These are phyloP conservation scores for Pseudocercospora pini-densiflorae DNA, from an alignment of 2,329 filamentous ascomycete genomes.

Conservation along the genomic window DNA sequence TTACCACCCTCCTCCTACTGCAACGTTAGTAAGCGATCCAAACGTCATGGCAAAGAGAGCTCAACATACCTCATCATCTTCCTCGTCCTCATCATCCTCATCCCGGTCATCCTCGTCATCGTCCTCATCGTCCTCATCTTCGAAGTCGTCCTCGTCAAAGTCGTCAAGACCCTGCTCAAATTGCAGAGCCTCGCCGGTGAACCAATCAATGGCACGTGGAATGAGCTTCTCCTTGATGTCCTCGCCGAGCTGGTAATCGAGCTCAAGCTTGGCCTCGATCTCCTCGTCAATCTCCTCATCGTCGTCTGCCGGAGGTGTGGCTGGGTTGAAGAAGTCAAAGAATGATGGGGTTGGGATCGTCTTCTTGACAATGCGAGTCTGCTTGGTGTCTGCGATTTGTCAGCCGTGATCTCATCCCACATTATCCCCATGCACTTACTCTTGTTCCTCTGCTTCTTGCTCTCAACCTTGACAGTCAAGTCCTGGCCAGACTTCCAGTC, in stretches of 20 bases:
- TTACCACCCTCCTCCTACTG: slow-evolving; percentile 77
- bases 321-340: slow-evolving; percentile 97
- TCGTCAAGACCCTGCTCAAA: slow-evolving; percentile 94
- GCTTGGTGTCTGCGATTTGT: slow-evolving; percentile 80
- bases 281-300: slow-evolving; percentile 81
- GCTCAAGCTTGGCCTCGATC: slow-evolving; percentile 95
- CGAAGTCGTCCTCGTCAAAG: slow-evolving; percentile 78
- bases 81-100: slow-evolving; percentile 70
- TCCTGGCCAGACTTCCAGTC: slow-evolving; percentile 95
- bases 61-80: slow-evolving; percentile 55
- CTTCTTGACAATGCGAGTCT: slow-evolving; percentile 98
- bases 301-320: slow-evolving; percentile 81
- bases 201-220: slow-evolving; percentile 98
- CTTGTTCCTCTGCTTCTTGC: slow-evolving; percentile 99
- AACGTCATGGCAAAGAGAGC: not conserved
- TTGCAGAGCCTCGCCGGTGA: slow-evolving; percentile 95
- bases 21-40: slow-evolving; percentile 17
- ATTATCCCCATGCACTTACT: slow-evolving; percentile 65
- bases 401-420: slow-evolving; percentile 20
- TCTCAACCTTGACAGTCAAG: slow-evolving; percentile 91
- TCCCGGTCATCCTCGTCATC: slow-evolving; percentile 85
- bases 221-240: slow-evolving; percentile 99
- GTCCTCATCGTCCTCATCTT: slow-evolving; percentile 92
- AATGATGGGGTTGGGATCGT: slow-evolving; percentile 98
- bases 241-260: slow-evolving; percentile 98